Evolutionary conservation across 1,139 yeast species (phyloP), one percentile per base, ranked within the genome.

Genomic region (Kurtzmaniella natalensis): DNA sequence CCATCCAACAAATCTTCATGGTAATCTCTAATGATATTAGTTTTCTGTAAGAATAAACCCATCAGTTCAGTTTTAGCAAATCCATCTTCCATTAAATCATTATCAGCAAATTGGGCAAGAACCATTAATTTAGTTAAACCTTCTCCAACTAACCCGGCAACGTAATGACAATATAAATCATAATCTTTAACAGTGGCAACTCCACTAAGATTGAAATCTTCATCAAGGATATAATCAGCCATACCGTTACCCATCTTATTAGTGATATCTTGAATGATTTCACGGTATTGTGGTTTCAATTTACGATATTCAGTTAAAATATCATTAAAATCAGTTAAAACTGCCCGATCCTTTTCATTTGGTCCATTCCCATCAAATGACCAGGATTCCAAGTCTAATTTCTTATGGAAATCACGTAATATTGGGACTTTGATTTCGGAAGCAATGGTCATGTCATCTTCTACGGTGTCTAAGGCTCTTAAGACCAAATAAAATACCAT

Each of bases 81-180:
- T 41, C 77, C 64, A 38, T 79, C 72, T 14, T 61, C 56, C 33
- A 72, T 58, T 21, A 76, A 63, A 8, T 64, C 64, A 2, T 69
- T 53, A 35, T 79, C 80, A 31, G 81, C 76, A 49, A 82, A 81
- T 6, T 66, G 59, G 11, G 94, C 92, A 35, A 76, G 66, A 16
- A 80, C 80, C 52, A 88, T 78, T 61, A 94, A 67, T 42, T 82
- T 75, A 8, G 97, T 88, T 46, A 88, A 68, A 2, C 98, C 98
- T 53, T 88, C 96, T 35, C 99, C 99, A 28, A 92, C 97, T 36
- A 94, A 70, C 2, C 98, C 99, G 1, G 99, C 99, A 38, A 92
- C 99, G 53, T 89, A 87, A 60, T 89, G 94, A 59, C 99, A 92
- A 66, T 92, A 92, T 43, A 81, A 68, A 54, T 94, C 92, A 54